phyloP scores from a whole-genome alignment of 2,329 filamentous ascomycete species.

The Colletotrichum eleusines region DNA sequence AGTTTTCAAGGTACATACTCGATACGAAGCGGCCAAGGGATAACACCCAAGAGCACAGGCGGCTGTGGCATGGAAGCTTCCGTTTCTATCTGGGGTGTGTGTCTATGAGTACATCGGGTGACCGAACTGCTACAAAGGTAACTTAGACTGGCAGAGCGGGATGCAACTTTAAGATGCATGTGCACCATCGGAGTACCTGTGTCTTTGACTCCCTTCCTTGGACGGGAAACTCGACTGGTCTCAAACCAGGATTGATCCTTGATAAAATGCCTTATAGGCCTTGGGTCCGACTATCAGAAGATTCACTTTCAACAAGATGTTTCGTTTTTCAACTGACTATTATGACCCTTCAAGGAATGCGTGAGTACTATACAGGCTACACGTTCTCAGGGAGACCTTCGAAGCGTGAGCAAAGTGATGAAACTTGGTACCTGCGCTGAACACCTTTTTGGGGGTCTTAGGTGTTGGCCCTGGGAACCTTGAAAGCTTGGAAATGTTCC shows the following conservation, averaged over 20 bases:
- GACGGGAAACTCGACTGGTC: not conserved
- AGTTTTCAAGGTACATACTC: not conserved
- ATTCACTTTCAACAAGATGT: not conserved
- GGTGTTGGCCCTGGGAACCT: not conserved
- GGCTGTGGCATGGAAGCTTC: not conserved
- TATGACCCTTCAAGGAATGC: not conserved
- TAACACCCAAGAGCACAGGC: not conserved
- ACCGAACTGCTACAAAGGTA: not conserved
- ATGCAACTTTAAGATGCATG: not conserved
- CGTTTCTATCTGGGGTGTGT: not conserved
- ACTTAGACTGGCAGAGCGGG: not conserved
- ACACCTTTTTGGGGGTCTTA: not conserved
- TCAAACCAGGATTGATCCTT: not conserved
- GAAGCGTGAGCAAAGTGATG: not conserved
- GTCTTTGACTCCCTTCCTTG: not conserved
- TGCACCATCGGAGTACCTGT: not conserved
- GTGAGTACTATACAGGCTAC: not conserved
- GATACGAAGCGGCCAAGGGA: not conserved
- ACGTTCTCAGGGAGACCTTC: not conserved
- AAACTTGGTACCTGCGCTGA: not conserved
- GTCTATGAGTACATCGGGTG: not conserved
- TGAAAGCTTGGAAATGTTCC: not conserved
- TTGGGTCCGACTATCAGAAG: not conserved
- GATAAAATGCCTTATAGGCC: not conserved
- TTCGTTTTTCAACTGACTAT: not conserved